These are phyloP conservation scores for Melocanna baccifera DNA, from an alignment of 176 grass and related monocot species.

Conservation along the genomic window DNA sequence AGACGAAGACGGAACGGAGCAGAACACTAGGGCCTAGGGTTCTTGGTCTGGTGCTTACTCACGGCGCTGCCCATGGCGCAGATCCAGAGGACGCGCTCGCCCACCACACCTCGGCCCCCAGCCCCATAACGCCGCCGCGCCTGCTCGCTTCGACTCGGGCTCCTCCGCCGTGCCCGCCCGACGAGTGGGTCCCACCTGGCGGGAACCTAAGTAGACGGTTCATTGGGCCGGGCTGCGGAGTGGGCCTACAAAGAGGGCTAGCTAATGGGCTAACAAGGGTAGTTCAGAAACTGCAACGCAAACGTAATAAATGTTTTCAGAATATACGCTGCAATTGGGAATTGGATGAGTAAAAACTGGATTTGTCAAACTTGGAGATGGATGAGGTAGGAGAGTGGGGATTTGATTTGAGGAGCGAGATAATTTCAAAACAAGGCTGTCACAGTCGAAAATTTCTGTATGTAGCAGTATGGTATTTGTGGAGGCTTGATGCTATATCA, in stretches of 20 bases:
- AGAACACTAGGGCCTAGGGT: slow-evolving; percentile 4
- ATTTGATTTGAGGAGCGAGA: no score
- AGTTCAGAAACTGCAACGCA: no score
- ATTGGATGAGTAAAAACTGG: no score
- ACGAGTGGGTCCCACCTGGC: neutral
- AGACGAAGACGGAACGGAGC: neutral
- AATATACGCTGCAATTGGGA: no score
- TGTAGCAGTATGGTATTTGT: no score
- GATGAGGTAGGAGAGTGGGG: no score
- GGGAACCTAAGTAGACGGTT: neutral
- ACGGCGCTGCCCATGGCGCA: slow-evolving; percentile 79
- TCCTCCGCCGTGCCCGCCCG: neutral
- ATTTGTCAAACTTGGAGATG: no score
- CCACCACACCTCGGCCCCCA: slow-evolving; percentile 44
- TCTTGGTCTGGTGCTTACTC: slow-evolving; percentile 52
- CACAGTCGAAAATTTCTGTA: no score
- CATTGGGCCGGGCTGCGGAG: neutral
- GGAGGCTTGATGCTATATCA: no score
- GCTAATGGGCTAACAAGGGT: neutral
- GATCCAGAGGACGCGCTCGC: slow-evolving; percentile 73
- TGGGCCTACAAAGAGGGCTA: neutral
- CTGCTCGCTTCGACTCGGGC: slow-evolving; percentile 9
- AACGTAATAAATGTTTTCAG: no score
- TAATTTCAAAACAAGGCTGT: no score
- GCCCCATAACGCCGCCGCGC: slow-evolving; percentile 19